Percentiles rank a stretch among this genome's conserved stretches.
Conservation (phyloP, 805 yeast genomes). For the Lipomyces yamadae region DNA sequence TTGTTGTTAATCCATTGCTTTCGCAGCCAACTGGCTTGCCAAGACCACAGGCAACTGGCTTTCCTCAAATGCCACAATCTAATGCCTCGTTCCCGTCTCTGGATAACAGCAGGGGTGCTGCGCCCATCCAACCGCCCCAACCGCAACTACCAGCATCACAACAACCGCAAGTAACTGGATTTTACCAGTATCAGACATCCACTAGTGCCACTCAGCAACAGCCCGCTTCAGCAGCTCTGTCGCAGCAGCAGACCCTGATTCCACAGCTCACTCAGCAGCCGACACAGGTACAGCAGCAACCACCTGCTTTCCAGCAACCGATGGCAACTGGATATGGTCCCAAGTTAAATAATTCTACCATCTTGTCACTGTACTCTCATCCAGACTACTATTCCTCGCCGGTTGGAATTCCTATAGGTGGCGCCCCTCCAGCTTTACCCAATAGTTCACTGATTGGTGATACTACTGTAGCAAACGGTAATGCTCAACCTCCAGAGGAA, state of each 20-base stretch:
- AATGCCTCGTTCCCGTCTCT: not conserved
- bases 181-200: not conserved
- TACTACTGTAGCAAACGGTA: not conserved
- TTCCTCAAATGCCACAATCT: constrained; percentile 12
- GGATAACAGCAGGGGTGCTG: not conserved
- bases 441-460: not conserved
- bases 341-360: constrained; percentile 30
- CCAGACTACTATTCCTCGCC: constrained; percentile 36
- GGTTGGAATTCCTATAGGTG: constrained; percentile 29
- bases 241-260: constrained; percentile 8
- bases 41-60: not conserved
- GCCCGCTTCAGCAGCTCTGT: constrained; percentile 4
- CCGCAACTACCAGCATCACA: constrained; percentile 22
- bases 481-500: not conserved
- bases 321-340: constrained; percentile 24
- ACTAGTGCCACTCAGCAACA: constrained; percentile 17
- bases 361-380: constrained; percentile 35
- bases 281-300: constrained; percentile 23
- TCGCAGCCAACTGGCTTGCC: constrained; percentile 19
- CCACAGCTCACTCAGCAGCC: constrained; percentile 17
- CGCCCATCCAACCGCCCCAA: constrained; percentile 13
- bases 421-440: not conserved
- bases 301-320: constrained; percentile 30
- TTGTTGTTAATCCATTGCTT: not conserved
- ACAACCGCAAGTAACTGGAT: constrained; percentile 13